Evolutionary conservation across 2,329 filamentous ascomycete genomes (phyloP).

Genomic region (Scytalidium sp.): DNA sequence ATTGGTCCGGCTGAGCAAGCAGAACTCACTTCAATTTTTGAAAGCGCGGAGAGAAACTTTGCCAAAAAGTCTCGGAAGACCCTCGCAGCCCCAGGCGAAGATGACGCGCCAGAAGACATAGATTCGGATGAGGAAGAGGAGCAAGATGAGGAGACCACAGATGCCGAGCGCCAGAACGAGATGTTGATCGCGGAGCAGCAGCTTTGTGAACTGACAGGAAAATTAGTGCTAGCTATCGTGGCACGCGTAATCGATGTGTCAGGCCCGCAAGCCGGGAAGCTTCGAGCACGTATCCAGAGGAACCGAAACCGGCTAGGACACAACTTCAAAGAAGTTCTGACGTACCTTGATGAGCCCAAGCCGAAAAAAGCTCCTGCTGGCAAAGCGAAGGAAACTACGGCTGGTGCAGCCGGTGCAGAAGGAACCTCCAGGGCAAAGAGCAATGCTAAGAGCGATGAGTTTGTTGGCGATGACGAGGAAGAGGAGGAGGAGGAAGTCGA

Average conservation of each 20-base stretch:
- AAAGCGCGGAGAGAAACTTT: conserved; percentile 70
- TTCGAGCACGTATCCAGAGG: conserved; percentile 69
- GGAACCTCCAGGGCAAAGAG: conserved; percentile 27
- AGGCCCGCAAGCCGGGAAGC: conserved; percentile 56
- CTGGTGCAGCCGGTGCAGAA: conserved; percentile 39
- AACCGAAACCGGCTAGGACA: conserved; percentile 79
- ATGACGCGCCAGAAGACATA: conserved; percentile 69
- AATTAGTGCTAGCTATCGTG: conserved; percentile 77
- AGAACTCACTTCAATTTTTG: conserved; percentile 74
- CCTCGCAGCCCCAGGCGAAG: conserved; percentile 64
- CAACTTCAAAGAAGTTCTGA: conserved; percentile 82
- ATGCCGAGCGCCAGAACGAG: conserved; percentile 57
- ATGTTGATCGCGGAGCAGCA: conserved; percentile 78
- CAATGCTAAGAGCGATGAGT: conserved; percentile 20
- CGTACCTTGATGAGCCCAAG: conserved; percentile 72
- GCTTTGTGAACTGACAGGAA: conserved; percentile 81
- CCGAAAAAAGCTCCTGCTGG: conserved; percentile 41
- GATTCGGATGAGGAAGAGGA: conserved; percentile 60
- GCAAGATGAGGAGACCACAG: conserved; percentile 50
- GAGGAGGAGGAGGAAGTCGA: conserved; percentile 24
- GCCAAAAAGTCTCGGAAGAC: conserved; percentile 65
- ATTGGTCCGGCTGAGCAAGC: conserved; percentile 60
- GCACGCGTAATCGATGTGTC: conserved; percentile 70
- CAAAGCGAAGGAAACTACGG: conserved; percentile 34
- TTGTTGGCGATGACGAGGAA: conserved; percentile 25